Evolutionary conservation across 2,329 filamentous ascomycete species (phyloP), one percentile per base, ranked within the genome.

Genomic region (Aspergillus uvarum): DNA sequence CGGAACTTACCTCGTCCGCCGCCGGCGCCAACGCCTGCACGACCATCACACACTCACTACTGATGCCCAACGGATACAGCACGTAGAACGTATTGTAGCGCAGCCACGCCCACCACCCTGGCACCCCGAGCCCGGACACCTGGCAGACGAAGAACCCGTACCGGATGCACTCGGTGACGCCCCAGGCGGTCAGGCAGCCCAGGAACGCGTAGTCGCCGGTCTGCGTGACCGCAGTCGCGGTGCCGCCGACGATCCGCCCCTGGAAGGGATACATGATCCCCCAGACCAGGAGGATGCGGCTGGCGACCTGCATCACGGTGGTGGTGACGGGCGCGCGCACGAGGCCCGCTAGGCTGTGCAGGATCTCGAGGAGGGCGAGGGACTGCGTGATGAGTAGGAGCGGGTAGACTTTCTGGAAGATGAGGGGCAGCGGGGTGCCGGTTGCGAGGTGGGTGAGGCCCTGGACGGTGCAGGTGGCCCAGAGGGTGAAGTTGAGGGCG

Each of bases 21-120:
- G 89, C 78, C 14, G 76, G 87, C 12, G 77, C 82, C 52, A 89
- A 83, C 1, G 91, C 87, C 59, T 83, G 81, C 73, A 87, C 91
- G 55, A 98, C 87, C 70, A 97, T 83, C 77, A 84, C 86, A 70
- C 89, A 91, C 83, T 99, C 95, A 78, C 90, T 95, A 47, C 85
- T 82, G 72, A 98, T 97, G 47, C 95, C 95, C 61, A 98, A 75
- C 1, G 95, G 95, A 78, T 99, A 99, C 22, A 99, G 85, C 42
- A 97, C 80, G 70, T 91, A 92, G 79, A 99, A 99, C 7, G 91
- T 92, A 76, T 96, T 96, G 60, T 61, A 72, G 65, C 72, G 64
- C 60, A 72, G 80, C 90, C 92, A 96, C 42, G 86, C 87, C 72
- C 96, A 83, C 61, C 83, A 80, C 0, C 70, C 74, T 0, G 92